Percentiles rank a stretch among this genome's conserved stretches.
Evolutionary conservation across 805 yeast genomes (phyloP).

Genomic region (Saccharomycopsis olivae): DNA sequence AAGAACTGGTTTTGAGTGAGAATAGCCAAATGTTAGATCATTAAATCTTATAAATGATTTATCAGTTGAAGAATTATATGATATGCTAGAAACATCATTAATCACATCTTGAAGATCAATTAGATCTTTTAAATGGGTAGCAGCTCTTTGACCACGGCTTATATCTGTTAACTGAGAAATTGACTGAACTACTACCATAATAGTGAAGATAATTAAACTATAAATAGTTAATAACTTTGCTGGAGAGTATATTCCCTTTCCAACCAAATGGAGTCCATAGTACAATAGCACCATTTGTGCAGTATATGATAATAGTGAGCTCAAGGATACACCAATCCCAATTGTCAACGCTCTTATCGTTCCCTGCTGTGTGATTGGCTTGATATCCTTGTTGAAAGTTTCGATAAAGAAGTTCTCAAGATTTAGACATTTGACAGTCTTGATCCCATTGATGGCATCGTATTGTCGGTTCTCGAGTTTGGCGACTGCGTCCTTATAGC

Average conservation of each 20-base stretch:
- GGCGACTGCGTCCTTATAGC: conserved; percentile 47
- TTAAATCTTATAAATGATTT: conserved; percentile 29
- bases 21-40: conserved; percentile 34
- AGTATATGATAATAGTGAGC: conserved; percentile 40
- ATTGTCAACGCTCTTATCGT: conserved; percentile 42
- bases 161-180: conserved; percentile 68
- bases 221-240: conserved; percentile 58
- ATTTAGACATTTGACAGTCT: conserved; percentile 51
- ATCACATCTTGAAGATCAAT: conserved; percentile 10
- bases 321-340: conserved; percentile 58
- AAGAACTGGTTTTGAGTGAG: conserved; percentile 24
- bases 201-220: conserved; percentile 62
- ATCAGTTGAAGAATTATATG: neutral
- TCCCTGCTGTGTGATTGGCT: conserved; percentile 30
- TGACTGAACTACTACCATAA: conserved; percentile 49
- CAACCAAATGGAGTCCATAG: conserved; percentile 70
- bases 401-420: conserved; percentile 37
- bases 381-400: conserved; percentile 27
- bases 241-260: conserved; percentile 39
- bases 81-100: neutral
- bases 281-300: conserved; percentile 69
- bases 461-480: conserved; percentile 38
- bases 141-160: conserved; percentile 70
- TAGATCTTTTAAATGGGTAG: conserved; percentile 31
- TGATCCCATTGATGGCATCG: conserved; percentile 48